Evolutionary conservation across 2,329 filamentous ascomycete species (phyloP).

Genomic region (Monosporascus sp.): DNA sequence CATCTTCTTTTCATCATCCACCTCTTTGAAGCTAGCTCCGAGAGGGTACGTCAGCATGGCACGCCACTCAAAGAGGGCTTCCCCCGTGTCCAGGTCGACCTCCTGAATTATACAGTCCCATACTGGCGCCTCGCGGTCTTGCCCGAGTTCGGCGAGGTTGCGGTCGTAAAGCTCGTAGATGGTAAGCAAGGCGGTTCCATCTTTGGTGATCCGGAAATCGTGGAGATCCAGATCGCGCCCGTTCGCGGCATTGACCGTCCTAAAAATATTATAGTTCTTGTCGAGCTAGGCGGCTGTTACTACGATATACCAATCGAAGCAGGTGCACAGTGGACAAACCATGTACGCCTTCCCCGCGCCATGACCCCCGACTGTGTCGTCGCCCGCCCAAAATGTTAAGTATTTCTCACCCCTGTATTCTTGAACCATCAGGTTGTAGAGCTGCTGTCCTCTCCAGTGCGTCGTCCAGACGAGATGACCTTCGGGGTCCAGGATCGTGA

Average conservation of each 20-base stretch:
- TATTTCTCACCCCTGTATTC: constrained; percentile 37
- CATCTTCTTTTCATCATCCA: constrained; percentile 30
- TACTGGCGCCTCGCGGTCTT: constrained; percentile 31
- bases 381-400: constrained; percentile 44
- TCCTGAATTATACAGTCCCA: constrained; percentile 40
- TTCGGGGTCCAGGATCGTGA: constrained; percentile 37
- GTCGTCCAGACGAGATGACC: constrained; percentile 42
- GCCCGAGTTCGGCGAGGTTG: constrained; percentile 33
- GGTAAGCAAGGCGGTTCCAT: constrained; percentile 32
- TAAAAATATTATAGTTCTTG: constrained; percentile 26
- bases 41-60: constrained; percentile 7
- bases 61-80: constrained; percentile 40
- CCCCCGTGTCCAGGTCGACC: constrained; percentile 38
- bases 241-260: constrained; percentile 31
- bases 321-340: constrained; percentile 24
- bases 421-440: constrained; percentile 41
- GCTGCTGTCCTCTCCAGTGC: constrained; percentile 26
- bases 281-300: constrained; percentile 16
- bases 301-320: not conserved
- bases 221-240: constrained; percentile 34
- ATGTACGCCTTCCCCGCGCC: constrained; percentile 42
- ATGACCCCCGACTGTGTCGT: constrained; percentile 39
- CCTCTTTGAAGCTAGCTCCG: constrained; percentile 22
- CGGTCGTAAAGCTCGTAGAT: constrained; percentile 29
- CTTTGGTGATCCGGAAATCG: constrained; percentile 30